Conservation (phyloP, 108 stramenopile species). For the Chaetoceros muelleri region DNA sequence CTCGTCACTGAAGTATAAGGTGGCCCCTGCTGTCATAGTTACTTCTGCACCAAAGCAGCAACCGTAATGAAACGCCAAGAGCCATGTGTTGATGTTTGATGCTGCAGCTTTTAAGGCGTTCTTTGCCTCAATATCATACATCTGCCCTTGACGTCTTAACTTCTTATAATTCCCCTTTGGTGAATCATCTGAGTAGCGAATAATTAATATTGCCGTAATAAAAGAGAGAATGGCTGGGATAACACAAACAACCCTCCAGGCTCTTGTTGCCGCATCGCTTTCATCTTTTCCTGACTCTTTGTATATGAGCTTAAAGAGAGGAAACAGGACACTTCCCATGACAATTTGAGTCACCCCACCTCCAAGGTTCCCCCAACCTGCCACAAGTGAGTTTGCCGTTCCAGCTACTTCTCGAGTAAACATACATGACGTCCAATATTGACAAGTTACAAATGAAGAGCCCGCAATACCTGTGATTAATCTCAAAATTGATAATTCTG, state of each 20-base stretch:
- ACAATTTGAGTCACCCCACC: conserved; percentile 76
- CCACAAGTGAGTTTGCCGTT: conserved; percentile 72
- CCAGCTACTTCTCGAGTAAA: conserved; percentile 72
- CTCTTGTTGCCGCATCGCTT: conserved; percentile 25
- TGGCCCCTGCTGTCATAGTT: conserved; percentile 62
- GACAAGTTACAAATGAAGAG: conserved; percentile 37
- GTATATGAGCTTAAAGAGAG: conserved; percentile 43
- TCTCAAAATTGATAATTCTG: background rate
- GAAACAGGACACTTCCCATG: conserved; percentile 55
- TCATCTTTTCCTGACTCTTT: conserved; percentile 9
- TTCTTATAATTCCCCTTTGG: conserved; percentile 80
- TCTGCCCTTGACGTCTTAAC: conserved; percentile 37
- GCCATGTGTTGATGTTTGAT: conserved; percentile 60
- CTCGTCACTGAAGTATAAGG: conserved; percentile 70
- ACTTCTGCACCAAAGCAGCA: conserved; percentile 84
- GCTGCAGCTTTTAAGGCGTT: conserved; percentile 22
- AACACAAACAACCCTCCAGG: conserved; percentile 74
- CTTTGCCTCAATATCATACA: conserved; percentile 28
- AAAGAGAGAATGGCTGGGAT: conserved; percentile 61
- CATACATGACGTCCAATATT: conserved; percentile 73
- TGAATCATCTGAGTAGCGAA: conserved; percentile 53
- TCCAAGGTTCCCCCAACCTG: conserved; percentile 90
- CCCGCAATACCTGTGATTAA: conserved; percentile 4
- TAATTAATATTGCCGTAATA: conserved; percentile 25
- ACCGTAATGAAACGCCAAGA: conserved; percentile 72